Base-by-base conservation (phyloP, 805 yeast species). In the Candida arabinofermentans region DNA sequence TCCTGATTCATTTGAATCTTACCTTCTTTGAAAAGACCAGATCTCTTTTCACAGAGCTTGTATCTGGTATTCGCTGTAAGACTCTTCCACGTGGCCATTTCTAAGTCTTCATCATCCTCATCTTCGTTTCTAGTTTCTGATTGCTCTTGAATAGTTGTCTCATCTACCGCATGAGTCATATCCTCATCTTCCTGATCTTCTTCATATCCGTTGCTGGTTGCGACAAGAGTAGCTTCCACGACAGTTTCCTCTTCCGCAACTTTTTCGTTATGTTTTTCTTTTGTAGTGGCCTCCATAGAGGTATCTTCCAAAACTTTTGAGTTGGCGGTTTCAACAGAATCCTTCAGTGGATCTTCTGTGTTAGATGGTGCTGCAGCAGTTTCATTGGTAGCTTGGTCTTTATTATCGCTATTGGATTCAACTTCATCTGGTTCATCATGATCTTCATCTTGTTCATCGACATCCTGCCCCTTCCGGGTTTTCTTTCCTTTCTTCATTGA, bases 61-160 rank as follows among this genome's bases (percentile, higher is more conserved):
- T 91, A 87, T 43, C 96, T 67, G 0, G 84, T 75, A 46, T 83
- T 83, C 0, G 96, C 85, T 0, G 93, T 88, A 30, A 82, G 63
- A n/a, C 77, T 76, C 51, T 84, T 83, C 97, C 97, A 90, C 1
- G 86, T 78, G 40, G 83, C 83, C 35, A 81, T 64, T 53, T 89
- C 96, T 27, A 85, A 72, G 55, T 86, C 96, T 42, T 80, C 86
- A 37, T 78, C 83, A 40, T 79, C 84, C 21, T 74, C 74, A 12
- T 62, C 66, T 10, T 59, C 64, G 12, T 55, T 61, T 31, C 53
- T 35, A 22, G 37, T 41, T 2, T 30, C 35, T 3, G 45, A 41
- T 22, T 39, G 46, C 7, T 55, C 61, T 14, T 42, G 40, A 2
- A 40, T 43, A 13, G 42, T 42, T 10, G 51, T 48, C 12, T 45